These are phyloP conservation scores for Puccinia novopanici DNA, from an alignment of 1,284 basidiomycete genomes.

Conservation along the genomic window DNA sequence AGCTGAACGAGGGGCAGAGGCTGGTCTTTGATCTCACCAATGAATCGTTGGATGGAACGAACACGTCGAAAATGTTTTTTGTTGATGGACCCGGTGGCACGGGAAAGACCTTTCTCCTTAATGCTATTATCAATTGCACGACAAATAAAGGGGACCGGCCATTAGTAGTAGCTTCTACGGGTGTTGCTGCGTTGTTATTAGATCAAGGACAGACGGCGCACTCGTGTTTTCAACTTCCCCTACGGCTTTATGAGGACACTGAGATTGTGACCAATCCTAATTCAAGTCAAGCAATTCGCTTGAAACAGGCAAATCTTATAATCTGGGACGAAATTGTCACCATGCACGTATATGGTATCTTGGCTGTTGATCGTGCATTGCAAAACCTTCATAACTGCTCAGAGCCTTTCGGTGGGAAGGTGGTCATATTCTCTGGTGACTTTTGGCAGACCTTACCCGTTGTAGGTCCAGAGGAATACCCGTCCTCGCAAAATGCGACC, in stretches of 20 bases:
- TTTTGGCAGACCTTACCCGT: conserved; percentile 18
- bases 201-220: conserved; percentile 52
- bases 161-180: conserved; percentile 53
- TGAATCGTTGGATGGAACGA: background rate
- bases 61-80: background rate
- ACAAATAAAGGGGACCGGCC: background rate
- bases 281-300: background rate
- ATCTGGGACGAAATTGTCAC: conserved; percentile 23
- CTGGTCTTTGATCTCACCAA: background rate
- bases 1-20: too few relatives aligned
- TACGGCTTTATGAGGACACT: background rate
- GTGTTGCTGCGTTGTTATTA: background rate
- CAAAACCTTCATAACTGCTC: background rate
- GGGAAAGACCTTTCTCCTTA: conserved; percentile 16
- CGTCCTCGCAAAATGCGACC: background rate
- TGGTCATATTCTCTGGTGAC: conserved; percentile 4
- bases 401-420: background rate
- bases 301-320: background rate
- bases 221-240: conserved; percentile 7
- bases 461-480: background rate
- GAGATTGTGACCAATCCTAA: background rate
- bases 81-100: background rate
- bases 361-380: background rate
- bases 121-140: background rate
- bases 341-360: background rate